Evolutionary conservation across 2,329 filamentous ascomycete species (phyloP), one percentile per base, ranked within the genome.

Genomic region (Alternaria viburni): DNA sequence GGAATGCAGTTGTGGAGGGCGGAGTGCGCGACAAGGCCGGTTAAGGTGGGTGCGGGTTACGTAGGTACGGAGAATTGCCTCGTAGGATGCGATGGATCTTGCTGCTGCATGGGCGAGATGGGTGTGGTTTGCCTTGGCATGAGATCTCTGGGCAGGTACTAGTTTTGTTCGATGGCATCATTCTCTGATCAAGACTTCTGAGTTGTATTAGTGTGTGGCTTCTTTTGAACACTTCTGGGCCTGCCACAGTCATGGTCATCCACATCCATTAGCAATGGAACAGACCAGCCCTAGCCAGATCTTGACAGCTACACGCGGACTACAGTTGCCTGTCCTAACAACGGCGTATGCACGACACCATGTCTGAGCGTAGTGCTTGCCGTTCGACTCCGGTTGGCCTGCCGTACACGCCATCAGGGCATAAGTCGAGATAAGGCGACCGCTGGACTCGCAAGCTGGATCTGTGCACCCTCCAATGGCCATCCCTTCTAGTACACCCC

Each of bases 381-480:
- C 47, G 59, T 46, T 30, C 17, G 41, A 49, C 59, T 7, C 32
- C 32, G 45, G 45, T 54, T 36, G 30, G 58, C 15, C 25, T 44
- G 30, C 12, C 9, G 10, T 43, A 28, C 30, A 17, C 8, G 15
- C 13, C 19, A 26, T 51, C 21, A 52, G 19, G 17, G 15, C 21
- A 58, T 11, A 50, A 28, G 54, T 58, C 46, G 32, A 58, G 59
- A 58, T 45, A 58, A 41, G 52, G 26, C 41, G 17, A 49, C 11
- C 30, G 30, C 54, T 26, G n/a, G 23, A 54, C 30, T 21, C 32
- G n/a, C 25, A 23, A 30, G 49, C 23, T 57, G 44, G n/a, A 25
- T 19, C n/a, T 3, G 9, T 3, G 11, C 2, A 11, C 4, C 5
- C 19, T 45, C 45, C 46, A 61, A 17, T 52, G 19, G 12, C 7